Base-by-base conservation (phyloP, 345 rosid species). In the Bretschneidera sinensis region DNA sequence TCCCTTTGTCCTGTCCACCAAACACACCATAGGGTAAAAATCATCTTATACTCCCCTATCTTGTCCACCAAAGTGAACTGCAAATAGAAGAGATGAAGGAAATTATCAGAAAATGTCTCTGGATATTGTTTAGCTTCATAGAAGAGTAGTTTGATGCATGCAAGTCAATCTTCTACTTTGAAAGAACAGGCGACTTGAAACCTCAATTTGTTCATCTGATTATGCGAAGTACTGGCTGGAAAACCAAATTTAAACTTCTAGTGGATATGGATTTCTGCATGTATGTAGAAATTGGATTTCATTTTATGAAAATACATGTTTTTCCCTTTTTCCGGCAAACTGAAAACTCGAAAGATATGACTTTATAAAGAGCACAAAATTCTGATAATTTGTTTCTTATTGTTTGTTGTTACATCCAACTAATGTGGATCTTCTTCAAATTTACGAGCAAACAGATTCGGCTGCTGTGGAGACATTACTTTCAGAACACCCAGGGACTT, bases 401-500 rank as follows among this genome's bases (percentile, higher is more conserved):
- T 17, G 3, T 5, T 45, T 1, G 5, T 13, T 8, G 35, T 6
- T 16, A 48, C 50, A 48, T 1, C 23, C 20, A 55, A 50, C 43
- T 31, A 24, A 43, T 15, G 34, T 47, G 14, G 1, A 13, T 20
- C 20, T 59, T 53, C 13, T 25, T 9, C 50, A 13, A 22, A 31
- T 48, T 34, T 34, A 13, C 21, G 34, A 21, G 57, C 23, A 4
- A 43, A 76, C 82, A 85, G 97, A 83, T 90, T 61, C 77, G 97
- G 58, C 74, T 83, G 4, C 19, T 87, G 48, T 90, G 95, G 97
- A 85, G 82, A 76, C 90, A 83, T 65, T 87, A 83, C 77, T 78
- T 83, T 50, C 75, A 71, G 72, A 72, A 78, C 54, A 72, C 76
- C 0, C 82, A 76, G n/a, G 97, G 85, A 21, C 72, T 87, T 0